A percentile compares a stretch with the other conserved stretches of the same genome.
These are phyloP conservation scores for Rhodotorula taiwanensis DNA, from an alignment of 768 basidiomycete species.

Conservation along the genomic window DNA sequence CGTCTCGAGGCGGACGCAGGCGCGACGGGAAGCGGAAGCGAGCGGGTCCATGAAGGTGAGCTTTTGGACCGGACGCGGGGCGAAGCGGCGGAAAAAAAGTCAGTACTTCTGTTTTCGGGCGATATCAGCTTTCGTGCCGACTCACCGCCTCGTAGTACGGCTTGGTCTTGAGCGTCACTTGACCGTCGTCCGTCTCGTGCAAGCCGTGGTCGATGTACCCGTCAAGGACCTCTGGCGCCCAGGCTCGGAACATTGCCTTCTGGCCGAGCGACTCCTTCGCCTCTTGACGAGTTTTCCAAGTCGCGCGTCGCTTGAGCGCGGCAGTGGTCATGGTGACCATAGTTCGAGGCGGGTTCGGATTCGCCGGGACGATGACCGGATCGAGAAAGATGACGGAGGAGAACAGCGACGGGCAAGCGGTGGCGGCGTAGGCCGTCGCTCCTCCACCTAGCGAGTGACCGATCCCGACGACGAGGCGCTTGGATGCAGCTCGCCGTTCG, in stretches of 20 bases:
- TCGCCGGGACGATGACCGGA: slow-evolving; percentile 56
- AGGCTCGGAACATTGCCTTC: slow-evolving; percentile 57
- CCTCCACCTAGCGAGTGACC: slow-evolving; percentile 84
- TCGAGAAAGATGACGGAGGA: slow-evolving; percentile 67
- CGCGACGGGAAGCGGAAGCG: slow-evolving; percentile 25
- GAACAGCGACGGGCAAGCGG: slow-evolving; percentile 57
- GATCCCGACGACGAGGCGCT: slow-evolving; percentile 52
- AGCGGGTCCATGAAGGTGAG: slow-evolving; percentile 37
- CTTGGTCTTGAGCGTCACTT: slow-evolving; percentile 34
- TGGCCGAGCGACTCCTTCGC: slow-evolving; percentile 53
- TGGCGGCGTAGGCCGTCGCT: slow-evolving; percentile 54
- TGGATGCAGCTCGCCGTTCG: no score
- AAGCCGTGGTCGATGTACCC: slow-evolving; percentile 34
- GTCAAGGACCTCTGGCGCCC: slow-evolving; percentile 32
- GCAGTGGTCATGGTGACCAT: slow-evolving; percentile 41
- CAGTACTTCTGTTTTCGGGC: background rate
- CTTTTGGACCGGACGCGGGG: no score
- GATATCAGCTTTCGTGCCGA: no score
- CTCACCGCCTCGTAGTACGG: slow-evolving; percentile 36
- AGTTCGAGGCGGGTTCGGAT: background rate
- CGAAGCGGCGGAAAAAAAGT: background rate
- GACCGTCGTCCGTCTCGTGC: slow-evolving; percentile 6
- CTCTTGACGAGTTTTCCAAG: slow-evolving; percentile 65
- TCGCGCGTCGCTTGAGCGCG: slow-evolving; percentile 56
- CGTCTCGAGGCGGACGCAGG: slow-evolving; percentile 23